These are phyloP conservation scores for Ceratocystis cacaofunesta DNA, from an alignment of 2,329 filamentous ascomycete species.

Conservation along the genomic window DNA sequence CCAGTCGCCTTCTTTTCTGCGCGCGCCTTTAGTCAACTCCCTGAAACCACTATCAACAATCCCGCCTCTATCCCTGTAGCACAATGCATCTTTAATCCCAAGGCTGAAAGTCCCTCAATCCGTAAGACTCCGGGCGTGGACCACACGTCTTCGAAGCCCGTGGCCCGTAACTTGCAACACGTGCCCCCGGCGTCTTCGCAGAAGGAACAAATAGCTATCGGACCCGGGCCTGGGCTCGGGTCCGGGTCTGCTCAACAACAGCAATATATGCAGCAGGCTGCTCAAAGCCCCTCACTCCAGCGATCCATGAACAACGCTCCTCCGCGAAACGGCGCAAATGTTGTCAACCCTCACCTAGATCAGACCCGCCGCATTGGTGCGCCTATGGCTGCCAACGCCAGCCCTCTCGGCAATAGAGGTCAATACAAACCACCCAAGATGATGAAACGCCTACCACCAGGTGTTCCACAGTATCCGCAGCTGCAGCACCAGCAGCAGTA, in stretches of 20 bases:
- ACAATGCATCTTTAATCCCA: conserved; percentile 53
- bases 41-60: conserved; percentile 29
- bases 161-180: conserved; percentile 44
- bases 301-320: conserved; percentile 18
- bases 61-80: conserved; percentile 30
- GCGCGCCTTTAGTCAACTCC: conserved; percentile 43
- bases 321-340: conserved; percentile 26
- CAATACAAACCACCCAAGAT: conserved; percentile 42
- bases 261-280: conserved; percentile 11
- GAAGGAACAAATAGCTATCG: conserved; percentile 4
- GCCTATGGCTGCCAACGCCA: conserved; percentile 30
- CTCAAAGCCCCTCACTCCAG: conserved; percentile 11
- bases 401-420: conserved; percentile 43
- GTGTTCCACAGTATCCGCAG: conserved; percentile 20
- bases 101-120: conserved; percentile 68
- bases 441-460: conserved; percentile 36
- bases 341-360: conserved; percentile 40
- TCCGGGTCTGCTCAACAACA: conserved; percentile 19
- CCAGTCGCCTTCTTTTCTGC: conserved; percentile 56
- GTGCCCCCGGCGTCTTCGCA: conserved; percentile 29
- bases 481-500: conserved; percentile 19
- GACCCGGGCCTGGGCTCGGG: conserved; percentile 19
- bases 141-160: conserved; percentile 59
- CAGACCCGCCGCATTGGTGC: conserved; percentile 43
- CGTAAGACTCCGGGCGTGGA: conserved; percentile 80